Percentiles rank a stretch among this genome's conserved stretches.
Conservation (phyloP, 352 stramenopile species). For the Globisporangium uncinulatum region DNA sequence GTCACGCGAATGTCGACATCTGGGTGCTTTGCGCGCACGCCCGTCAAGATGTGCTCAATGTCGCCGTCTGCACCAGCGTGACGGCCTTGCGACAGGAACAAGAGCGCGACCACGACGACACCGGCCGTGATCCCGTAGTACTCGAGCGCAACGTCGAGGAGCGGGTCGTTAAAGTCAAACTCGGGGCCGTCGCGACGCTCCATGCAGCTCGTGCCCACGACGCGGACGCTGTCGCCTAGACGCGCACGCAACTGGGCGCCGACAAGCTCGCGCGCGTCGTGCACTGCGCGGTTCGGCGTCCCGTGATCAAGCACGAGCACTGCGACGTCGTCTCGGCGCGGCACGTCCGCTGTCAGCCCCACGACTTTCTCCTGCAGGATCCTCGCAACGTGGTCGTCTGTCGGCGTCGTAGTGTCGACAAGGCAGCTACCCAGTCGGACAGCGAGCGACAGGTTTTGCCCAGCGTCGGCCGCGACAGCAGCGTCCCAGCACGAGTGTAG, state of each 20-base stretch:
- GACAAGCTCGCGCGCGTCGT: constrained; percentile 59
- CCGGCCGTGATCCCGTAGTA: constrained; percentile 55
- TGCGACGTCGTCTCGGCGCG: constrained; percentile 25
- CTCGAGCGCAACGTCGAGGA: constrained; percentile 58
- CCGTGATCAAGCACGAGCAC: constrained; percentile 78
- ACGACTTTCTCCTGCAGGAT: constrained; percentile 55
- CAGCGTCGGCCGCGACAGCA: not conserved
- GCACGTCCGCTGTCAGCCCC: constrained; percentile 23
- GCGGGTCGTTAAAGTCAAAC: constrained; percentile 81
- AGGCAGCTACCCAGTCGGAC: constrained; percentile 50
- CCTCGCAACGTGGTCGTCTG: constrained; percentile 52
- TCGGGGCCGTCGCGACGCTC: constrained; percentile 61
- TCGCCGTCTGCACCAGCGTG: constrained; percentile 71
- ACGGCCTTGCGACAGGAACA: constrained; percentile 74
- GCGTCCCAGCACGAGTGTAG: constrained; percentile 39
- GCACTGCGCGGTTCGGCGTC: constrained; percentile 62
- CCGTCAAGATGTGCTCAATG: constrained; percentile 68
- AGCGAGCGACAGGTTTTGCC: constrained; percentile 11
- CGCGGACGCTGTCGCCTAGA: constrained; percentile 29
- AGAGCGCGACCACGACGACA: constrained; percentile 59
- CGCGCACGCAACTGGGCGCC: constrained; percentile 38
- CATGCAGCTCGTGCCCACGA: constrained; percentile 65
- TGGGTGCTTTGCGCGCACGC: constrained; percentile 33
- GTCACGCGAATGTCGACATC: constrained; percentile 53
- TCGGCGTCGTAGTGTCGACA: constrained; percentile 37